phyloP scores from a whole-genome alignment of 139 green algal genomes.

The Ostreobium quekettii region DNA sequence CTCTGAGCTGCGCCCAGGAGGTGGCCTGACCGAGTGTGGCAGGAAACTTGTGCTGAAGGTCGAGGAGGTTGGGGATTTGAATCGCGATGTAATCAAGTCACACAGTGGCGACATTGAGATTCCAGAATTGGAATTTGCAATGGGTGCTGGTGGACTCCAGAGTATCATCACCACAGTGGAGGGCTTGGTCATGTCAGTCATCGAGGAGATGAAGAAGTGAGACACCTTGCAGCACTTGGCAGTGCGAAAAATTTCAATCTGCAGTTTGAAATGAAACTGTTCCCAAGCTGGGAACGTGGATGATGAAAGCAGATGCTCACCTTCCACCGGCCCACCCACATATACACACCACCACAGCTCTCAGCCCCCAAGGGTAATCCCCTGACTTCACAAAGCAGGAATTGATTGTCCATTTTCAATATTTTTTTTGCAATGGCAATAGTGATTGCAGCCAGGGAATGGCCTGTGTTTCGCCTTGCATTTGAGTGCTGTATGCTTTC shows the following conservation, averaged over 20 bases:
- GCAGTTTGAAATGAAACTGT: no score
- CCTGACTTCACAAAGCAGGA: no score
- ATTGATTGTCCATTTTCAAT: no score
- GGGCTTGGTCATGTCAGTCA: not conserved
- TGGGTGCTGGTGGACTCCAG: constrained; percentile 41
- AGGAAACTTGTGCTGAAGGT: constrained; percentile 23
- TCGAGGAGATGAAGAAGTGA: not conserved
- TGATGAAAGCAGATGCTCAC: no score
- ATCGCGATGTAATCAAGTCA: constrained; percentile 58
- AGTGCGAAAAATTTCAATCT: no score
- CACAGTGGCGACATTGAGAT: constrained; percentile 39
- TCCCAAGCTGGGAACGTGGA: no score
- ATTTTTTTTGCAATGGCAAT: not conserved
- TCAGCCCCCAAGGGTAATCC: no score
- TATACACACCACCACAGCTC: no score
- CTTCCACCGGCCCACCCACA: no score
- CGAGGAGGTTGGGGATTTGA: constrained; percentile 34
- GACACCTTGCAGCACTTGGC: not conserved
- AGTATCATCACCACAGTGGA: constrained; percentile 45
- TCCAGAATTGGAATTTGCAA: constrained; percentile 50
- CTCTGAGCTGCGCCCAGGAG: constrained; percentile 44
- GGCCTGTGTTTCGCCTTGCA: not conserved
- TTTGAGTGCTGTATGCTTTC: not conserved
- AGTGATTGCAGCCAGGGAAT: not conserved
- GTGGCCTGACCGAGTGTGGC: constrained; percentile 21